Base-by-base conservation (phyloP, 495 filamentous ascomycete species). In the Cairneyella variabilis region DNA sequence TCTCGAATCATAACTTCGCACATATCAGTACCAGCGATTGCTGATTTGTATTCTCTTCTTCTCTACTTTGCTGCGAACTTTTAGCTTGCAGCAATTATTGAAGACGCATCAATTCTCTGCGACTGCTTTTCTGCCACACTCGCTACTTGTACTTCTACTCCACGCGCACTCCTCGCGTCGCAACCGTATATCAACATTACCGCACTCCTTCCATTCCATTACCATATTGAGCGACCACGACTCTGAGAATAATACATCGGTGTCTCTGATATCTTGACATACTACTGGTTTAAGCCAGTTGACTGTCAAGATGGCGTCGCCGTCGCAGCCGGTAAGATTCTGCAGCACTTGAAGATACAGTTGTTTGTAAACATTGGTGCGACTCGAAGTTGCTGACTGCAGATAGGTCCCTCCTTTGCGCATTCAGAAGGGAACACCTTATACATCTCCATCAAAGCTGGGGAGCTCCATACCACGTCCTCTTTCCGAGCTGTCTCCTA, bases 401-500 rank as follows among this genome's bases (percentile, higher is more conserved):
- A 11, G 42, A 9, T 53, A 80, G 77, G 73, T 79, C 48, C 77
- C 76, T 53, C 79, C 80, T 60, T 59, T 83, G 68, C 78, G 77
- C 57, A 80, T 84, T 50, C 74, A 79, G 32, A 83, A 82, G 65
- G 72, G 60, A 59, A 72, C 66, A 26, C 70, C 72, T 25, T 66
- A 64, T 42, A 57, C 72, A 34, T 74, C 76, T 17, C 72, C 79
- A 10, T 54, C 60, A 51, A 75, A 76, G 65, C 61, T 59, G 41
- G 47, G 46, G 23, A 73, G 68, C 64, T 62, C 70, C 27, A 37
- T 60, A 23, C 72, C 73, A 44, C 75, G 77, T 17, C 75, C 80
- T 18, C 68, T 84, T 41, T 78, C 78, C 53, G 80, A 84, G 60
- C 72, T 83, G 43, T 76, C 74, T 32, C 77, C 77, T 23, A 77